Percentiles rank a stretch among this genome's conserved stretches.
Conservation (phyloP, 176 grass and related monocot genomes). For the Panicum miliaceum region DNA sequence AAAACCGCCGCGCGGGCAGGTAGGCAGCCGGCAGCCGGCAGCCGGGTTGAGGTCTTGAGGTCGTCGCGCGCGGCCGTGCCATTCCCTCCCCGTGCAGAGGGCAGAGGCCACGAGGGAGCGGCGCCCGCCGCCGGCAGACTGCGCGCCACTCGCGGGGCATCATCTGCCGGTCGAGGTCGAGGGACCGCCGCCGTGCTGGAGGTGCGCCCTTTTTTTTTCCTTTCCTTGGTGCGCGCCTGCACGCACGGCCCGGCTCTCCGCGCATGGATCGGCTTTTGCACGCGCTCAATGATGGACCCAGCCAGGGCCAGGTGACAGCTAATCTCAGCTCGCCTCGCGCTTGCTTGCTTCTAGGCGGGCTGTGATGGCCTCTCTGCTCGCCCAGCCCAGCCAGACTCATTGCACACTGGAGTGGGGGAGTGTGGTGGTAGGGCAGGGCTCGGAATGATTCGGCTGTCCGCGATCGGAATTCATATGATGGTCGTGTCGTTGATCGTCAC, state of each 20-base stretch:
- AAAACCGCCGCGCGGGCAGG: background rate
- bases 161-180: background rate
- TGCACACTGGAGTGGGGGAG: background rate
- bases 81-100: background rate
- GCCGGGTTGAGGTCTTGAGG: background rate
- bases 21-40: background rate
- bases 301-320: conserved; percentile 23
- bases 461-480: background rate
- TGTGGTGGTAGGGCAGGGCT: too few species aligned
- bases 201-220: background rate
- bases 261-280: conserved; percentile 37
- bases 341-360: background rate
- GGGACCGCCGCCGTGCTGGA: background rate
- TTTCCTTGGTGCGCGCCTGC: background rate
- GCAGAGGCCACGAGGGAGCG: background rate
- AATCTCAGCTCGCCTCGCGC: conserved; percentile 13
- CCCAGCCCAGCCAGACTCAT: conserved; percentile 25
- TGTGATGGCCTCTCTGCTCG: background rate
- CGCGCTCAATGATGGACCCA: conserved; percentile 42
- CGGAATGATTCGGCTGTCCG: background rate
- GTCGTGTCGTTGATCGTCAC: background rate
- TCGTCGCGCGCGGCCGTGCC: background rate
- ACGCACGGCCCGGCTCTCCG: background rate
- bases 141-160: background rate
- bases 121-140: background rate